phyloP scores from a whole-genome alignment of 768 basidiomycete species.

The Tephrocybe sp. region DNA sequence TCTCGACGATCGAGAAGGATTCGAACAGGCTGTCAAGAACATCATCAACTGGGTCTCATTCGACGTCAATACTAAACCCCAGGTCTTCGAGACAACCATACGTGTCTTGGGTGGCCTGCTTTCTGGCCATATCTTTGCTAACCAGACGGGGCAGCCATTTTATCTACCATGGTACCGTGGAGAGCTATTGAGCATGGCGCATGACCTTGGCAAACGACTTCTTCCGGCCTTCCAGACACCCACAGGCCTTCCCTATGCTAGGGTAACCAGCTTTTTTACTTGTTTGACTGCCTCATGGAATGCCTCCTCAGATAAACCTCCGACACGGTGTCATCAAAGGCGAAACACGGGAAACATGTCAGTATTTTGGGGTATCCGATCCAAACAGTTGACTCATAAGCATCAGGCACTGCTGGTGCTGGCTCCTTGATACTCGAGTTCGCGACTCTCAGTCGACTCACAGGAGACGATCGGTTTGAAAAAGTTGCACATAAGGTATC shows the following conservation, averaged over 20 bases:
- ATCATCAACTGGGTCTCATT: conserved; percentile 85
- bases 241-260: conserved; percentile 90
- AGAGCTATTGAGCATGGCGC: conserved; percentile 77
- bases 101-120: conserved; percentile 89
- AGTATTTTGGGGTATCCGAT: conserved; percentile 26
- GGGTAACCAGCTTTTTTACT: conserved; percentile 45
- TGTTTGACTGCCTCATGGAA: conserved; percentile 2
- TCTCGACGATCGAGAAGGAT: conserved; percentile 74
- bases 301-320: conserved; percentile 67
- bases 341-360: conserved; percentile 86
- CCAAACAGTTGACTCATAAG: conserved; percentile 3
- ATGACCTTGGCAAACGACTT: conserved; percentile 84
- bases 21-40: conserved; percentile 81
- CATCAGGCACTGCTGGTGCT: conserved; percentile 84
- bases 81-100: conserved; percentile 97
- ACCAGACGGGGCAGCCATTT: conserved; percentile 62
- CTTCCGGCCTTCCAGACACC: conserved; percentile 91
- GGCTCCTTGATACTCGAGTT: conserved; percentile 94
- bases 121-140: conserved; percentile 84
- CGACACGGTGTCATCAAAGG: conserved; percentile 73
- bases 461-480: conserved; percentile 89
- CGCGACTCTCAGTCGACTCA: conserved; percentile 87
- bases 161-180: conserved; percentile 82
- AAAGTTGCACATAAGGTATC: conserved; percentile 71
- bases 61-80: conserved; percentile 93